phyloP scores from a whole-genome alignment of 331 rosid genomes.

The Rosa hybrid region DNA sequence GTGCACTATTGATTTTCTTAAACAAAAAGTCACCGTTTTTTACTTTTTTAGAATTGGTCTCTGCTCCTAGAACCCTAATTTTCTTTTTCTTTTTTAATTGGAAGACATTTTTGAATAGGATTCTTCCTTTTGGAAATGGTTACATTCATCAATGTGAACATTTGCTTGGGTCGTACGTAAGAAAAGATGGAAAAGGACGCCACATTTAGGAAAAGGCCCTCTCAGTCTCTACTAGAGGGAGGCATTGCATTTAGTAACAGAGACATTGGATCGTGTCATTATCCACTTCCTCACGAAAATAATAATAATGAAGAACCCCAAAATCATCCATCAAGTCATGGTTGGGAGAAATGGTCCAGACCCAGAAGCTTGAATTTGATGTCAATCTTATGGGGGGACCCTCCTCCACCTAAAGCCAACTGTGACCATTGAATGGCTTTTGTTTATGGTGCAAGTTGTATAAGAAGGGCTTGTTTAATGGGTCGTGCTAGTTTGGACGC shows the following conservation, averaged over 20 bases:
- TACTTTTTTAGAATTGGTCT: neutral
- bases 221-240: neutral
- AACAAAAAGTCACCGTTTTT: neutral
- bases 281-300: neutral
- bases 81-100: neutral
- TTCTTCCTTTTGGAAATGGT: neutral
- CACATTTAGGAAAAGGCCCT: neutral
- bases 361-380: neutral
- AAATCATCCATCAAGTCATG: too few species aligned
- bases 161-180: neutral
- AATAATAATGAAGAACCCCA: too few species aligned
- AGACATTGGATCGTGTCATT: neutral
- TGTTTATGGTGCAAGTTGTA: neutral
- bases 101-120: neutral
- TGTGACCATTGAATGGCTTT: neutral
- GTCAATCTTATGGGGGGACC: constrained; percentile 7
- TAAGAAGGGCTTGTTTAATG: neutral
- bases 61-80: neutral
- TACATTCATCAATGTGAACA: neutral
- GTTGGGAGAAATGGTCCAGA: neutral
- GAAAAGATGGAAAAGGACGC: neutral
- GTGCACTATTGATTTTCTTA: neutral
- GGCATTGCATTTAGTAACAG: neutral
- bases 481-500: neutral
- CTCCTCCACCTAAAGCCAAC: constrained; percentile 14